Conservation (phyloP, 306 rosid genomes). For the Alnus rubra region DNA sequence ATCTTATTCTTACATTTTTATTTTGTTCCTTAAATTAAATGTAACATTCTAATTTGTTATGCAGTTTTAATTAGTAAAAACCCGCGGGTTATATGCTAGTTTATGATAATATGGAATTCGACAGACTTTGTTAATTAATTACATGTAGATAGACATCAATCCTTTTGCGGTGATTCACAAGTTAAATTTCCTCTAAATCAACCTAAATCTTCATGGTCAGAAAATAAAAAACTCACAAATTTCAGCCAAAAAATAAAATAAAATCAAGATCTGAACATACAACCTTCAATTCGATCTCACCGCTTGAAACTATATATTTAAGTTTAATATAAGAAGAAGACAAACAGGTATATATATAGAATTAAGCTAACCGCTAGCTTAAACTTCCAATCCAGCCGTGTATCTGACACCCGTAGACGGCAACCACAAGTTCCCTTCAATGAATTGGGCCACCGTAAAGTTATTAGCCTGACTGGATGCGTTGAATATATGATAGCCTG, state of each 20-base stretch:
- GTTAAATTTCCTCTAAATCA: no score
- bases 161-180: no score
- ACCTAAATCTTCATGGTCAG: no score
- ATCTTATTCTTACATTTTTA: no score
- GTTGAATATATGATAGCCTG: slow-evolving; percentile 61
- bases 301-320: not conserved
- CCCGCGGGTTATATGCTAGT: no score
- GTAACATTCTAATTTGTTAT: no score
- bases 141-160: no score
- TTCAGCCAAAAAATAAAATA: not conserved
- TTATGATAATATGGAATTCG: no score
- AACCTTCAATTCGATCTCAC: not conserved
- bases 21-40: no score
- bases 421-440: slow-evolving; percentile 77
- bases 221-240: no score
- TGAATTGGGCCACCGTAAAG: slow-evolving; percentile 62
- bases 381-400: slow-evolving; percentile 50
- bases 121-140: no score
- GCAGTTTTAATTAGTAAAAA: no score
- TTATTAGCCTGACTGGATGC: slow-evolving; percentile 40
- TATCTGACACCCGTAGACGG: slow-evolving; percentile 72
- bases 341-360: not conserved
- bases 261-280: not conserved
- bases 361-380: not conserved
- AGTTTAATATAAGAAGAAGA: not conserved